A percentile compares a stretch with the other conserved stretches of the same genome.
These are phyloP conservation scores for Talaromyces marneffei DNA, from an alignment of 2,329 filamentous ascomycete genomes.

Conservation along the genomic window DNA sequence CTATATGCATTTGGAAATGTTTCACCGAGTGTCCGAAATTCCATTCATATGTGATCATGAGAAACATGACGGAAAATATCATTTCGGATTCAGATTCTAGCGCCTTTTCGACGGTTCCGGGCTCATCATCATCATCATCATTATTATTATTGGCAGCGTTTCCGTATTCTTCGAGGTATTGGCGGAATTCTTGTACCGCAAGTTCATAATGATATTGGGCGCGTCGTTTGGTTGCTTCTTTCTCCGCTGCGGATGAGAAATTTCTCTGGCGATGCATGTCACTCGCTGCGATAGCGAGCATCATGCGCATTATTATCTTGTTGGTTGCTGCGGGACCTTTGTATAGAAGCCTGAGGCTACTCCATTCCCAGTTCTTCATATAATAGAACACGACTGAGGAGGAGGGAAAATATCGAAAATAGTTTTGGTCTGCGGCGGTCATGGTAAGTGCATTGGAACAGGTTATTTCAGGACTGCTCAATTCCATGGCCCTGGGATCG, in stretches of 20 bases:
- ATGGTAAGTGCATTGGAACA: conserved; percentile 33
- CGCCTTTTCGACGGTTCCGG: not conserved
- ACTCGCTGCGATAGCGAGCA: conserved; percentile 32
- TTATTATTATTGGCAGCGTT: conserved; percentile 30
- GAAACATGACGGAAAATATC: conserved; percentile 33
- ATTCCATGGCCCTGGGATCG: not conserved
- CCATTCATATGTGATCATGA: conserved; percentile 34
- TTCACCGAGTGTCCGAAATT: conserved; percentile 31
- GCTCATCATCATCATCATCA: too few species aligned
- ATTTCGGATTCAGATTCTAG: conserved; percentile 21
- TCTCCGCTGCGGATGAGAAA: conserved; percentile 22
- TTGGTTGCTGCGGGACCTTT: conserved; percentile 30
- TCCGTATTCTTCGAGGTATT: conserved; percentile 24
- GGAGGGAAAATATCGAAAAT: conserved; percentile 31
- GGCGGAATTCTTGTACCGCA: conserved; percentile 34
- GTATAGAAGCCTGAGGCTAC: conserved; percentile 33
- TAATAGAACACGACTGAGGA: conserved; percentile 31
- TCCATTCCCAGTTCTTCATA: conserved; percentile 36
- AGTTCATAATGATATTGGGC: conserved; percentile 32
- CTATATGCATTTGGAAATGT: conserved; percentile 32
- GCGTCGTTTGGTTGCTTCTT: conserved; percentile 27
- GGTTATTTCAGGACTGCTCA: not conserved
- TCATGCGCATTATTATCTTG: conserved; percentile 37
- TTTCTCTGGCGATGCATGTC: conserved; percentile 33
- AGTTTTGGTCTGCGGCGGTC: conserved; percentile 29